Base-by-base conservation (phyloP, 1,284 basidiomycete genomes). In the Waitea zeae region DNA sequence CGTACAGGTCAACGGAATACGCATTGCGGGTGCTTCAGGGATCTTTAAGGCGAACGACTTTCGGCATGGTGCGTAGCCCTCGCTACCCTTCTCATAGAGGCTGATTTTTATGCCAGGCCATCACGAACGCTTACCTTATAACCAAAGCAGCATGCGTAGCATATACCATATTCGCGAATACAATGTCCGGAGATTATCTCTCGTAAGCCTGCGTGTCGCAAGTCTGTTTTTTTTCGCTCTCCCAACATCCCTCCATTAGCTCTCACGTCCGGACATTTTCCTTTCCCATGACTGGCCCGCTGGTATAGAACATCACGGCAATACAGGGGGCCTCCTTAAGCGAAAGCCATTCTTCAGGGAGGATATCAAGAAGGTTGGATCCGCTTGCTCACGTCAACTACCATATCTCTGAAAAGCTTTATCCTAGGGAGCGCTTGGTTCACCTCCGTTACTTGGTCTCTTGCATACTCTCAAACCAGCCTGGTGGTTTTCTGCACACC, bases 231-330 rank as follows among this genome's bases (percentile, higher is more conserved):
- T 31, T 28, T 31, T 36, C 35, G 30, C 20, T 36, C 20, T 36
- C 24, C 20, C 22, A 31, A 6, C 28, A 18, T 26, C 6, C 2
- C 26, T 22, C 24, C 14, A 30, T 11, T 24, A 83, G 75, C 61
- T 81, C 15, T 62, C 73, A 3, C 58, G 52, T 30, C 67, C 74
- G 1, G 61, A 77, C 28, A 67, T 97, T 20, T 83, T 96, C 54
- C 60, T 98, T 14, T 95, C 89, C 1, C 95, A 98, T 51, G 93
- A 98, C 56, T 98, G 93, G 95, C 95, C 95, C 0, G 70, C 75
- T 33, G 68, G 67, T 1, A 92, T 98, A 41, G 86, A 82, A 39
- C 71, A 75, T 14, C 65, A 87, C 44, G 92, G 93, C 5, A 68
- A 97, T 49, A 56, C 74, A 2, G 46, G 51, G 3, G 59, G 46